Conservation (phyloP, 805 yeast species). For the Spathaspora girioi region DNA sequence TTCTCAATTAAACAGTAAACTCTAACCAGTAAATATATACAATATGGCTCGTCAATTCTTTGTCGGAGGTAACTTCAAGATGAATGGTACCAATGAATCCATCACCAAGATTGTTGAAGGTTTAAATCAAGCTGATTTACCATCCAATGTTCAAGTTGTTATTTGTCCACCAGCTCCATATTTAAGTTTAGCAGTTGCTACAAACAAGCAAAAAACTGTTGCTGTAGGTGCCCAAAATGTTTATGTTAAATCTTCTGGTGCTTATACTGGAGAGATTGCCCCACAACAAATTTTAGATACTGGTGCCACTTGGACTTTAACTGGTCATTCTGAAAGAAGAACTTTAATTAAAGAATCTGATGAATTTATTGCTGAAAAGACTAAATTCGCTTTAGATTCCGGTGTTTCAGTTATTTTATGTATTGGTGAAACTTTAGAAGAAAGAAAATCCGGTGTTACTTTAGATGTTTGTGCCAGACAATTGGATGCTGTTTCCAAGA, state of each 20-base stretch:
- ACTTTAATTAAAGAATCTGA: slow-evolving; percentile 86
- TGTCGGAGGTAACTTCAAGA: slow-evolving; percentile 99
- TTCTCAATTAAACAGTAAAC: not conserved
- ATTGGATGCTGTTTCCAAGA: slow-evolving; percentile 80
- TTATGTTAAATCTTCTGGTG: slow-evolving; percentile 86
- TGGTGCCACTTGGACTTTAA: slow-evolving; percentile 90
- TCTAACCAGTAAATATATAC: not conserved
- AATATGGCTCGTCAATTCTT: slow-evolving; percentile 84
- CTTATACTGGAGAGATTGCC: slow-evolving; percentile 96
- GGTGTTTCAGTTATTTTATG: slow-evolving; percentile 92
- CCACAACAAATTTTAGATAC: slow-evolving; percentile 85
- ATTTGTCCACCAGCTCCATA: slow-evolving; percentile 96
- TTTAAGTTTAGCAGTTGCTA: slow-evolving; percentile 68
- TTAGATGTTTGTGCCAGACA: slow-evolving; percentile 85
- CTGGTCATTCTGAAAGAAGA: slow-evolving; percentile 99
- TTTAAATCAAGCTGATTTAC: slow-evolving; percentile 75
- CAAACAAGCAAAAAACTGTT: slow-evolving; percentile 68
- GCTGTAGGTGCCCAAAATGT: slow-evolving; percentile 89
- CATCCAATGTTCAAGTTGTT: slow-evolving; percentile 84
- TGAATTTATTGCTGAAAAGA: slow-evolving; percentile 89
- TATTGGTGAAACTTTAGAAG: slow-evolving; percentile 96
- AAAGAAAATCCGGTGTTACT: slow-evolving; percentile 86
- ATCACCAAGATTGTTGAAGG: slow-evolving; percentile 78
- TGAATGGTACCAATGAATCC: slow-evolving; percentile 91
- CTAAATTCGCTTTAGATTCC: slow-evolving; percentile 86